phyloP scores from a whole-genome alignment of 305 asterid species.

The Rubia balearica region DNA sequence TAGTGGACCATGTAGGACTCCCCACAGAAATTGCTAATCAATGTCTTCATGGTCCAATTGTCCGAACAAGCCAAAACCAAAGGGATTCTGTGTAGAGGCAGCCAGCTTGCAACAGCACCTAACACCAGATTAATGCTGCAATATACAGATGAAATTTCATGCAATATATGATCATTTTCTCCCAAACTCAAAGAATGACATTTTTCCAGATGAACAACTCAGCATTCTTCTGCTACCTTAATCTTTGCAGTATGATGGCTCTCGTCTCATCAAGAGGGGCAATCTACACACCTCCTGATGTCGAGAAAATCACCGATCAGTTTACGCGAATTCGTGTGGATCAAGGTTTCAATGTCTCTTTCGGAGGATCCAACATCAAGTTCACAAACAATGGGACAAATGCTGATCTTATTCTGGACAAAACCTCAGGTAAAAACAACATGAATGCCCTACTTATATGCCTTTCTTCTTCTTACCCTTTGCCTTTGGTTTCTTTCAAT shows the following conservation, averaged over 20 bases:
- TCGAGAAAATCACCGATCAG: slow-evolving; percentile 42
- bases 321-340: slow-evolving; percentile 36
- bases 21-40: slow-evolving; percentile 15
- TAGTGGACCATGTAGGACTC: slow-evolving; percentile 12
- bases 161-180: slow-evolving; percentile 26
- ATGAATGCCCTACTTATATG: background rate
- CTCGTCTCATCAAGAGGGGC: slow-evolving; percentile 46
- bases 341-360: slow-evolving; percentile 43
- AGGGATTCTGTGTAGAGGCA: slow-evolving; percentile 26
- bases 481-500: background rate
- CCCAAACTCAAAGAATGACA: slow-evolving; percentile 33
- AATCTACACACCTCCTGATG: slow-evolving; percentile 56
- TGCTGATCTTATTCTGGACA: slow-evolving; percentile 55
- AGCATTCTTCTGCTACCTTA: slow-evolving; percentile 15
- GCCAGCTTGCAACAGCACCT: slow-evolving; percentile 54
- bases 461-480: too few species aligned
- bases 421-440: slow-evolving; percentile 46
- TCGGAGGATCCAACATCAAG: slow-evolving; percentile 48
- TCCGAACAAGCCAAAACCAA: slow-evolving; percentile 27
- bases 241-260: slow-evolving; percentile 18
- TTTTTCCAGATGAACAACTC: slow-evolving; percentile 15
- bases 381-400: slow-evolving; percentile 42
- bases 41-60: background rate
- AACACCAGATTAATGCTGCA: background rate
- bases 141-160: background rate